Evolutionary conservation across 177 flowering plant species (phyloP).

Genomic region (Vitis hybrid): DNA sequence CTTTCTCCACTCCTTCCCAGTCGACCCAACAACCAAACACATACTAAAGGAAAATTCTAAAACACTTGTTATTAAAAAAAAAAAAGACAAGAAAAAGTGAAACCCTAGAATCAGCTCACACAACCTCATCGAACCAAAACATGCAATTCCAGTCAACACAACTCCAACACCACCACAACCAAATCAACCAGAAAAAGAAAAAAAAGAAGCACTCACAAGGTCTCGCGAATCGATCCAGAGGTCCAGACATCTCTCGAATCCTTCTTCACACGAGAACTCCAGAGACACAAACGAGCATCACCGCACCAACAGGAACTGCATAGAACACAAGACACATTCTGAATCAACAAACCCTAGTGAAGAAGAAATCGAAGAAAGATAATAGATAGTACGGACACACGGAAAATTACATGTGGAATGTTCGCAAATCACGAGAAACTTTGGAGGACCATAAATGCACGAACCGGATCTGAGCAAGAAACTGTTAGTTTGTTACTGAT

Average conservation of each 20-base stretch:
- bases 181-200: background rate
- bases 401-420: background rate
- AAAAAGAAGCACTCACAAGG: slow-evolving; percentile 55
- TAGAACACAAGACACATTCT: slow-evolving; percentile 10
- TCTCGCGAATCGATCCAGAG: slow-evolving; percentile 70
- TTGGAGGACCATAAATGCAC: slow-evolving; percentile 21
- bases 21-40: background rate
- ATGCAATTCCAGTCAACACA: background rate
- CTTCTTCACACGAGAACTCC: background rate
- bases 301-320: background rate
- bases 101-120: background rate
- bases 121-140: background rate
- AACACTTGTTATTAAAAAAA: too few species aligned
- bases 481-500: too few species aligned
- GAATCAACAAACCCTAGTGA: slow-evolving; percentile 9
- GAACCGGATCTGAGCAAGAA: too few species aligned
- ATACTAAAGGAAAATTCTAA: background rate
- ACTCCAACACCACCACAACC: background rate
- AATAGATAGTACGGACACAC: background rate
- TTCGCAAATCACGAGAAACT: slow-evolving; percentile 22
- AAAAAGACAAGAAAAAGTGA: background rate
- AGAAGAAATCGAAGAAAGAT: background rate
- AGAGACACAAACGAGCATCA: background rate
- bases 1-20: background rate
- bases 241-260: slow-evolving; percentile 57